phyloP scores from a whole-genome alignment of 2,329 filamentous ascomycete genomes.

The Epichloe gansuensis region DNA sequence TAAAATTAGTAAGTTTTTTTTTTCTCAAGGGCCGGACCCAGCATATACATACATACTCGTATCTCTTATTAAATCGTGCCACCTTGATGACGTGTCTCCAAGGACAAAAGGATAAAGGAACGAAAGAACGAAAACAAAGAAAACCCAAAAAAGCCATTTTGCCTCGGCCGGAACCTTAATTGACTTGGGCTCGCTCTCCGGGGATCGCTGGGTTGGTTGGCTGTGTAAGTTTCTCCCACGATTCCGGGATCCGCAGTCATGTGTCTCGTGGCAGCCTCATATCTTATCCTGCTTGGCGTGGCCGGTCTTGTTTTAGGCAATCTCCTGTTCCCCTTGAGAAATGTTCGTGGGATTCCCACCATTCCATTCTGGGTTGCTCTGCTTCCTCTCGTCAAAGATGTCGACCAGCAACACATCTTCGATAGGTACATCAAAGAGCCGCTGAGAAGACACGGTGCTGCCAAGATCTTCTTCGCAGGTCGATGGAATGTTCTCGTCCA shows the following conservation, averaged over 20 bases:
- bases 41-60: background rate
- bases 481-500: conserved; percentile 36
- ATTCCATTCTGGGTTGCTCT: conserved; percentile 32
- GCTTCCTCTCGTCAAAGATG: conserved; percentile 27
- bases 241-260: background rate
- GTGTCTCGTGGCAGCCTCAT: background rate
- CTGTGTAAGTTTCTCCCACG: background rate
- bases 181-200: background rate
- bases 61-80: background rate
- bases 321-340: conserved; percentile 14
- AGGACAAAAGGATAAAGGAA: background rate
- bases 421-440: conserved; percentile 25
- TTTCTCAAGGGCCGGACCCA: background rate
- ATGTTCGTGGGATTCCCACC: conserved; percentile 26
- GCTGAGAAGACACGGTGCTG: conserved; percentile 28
- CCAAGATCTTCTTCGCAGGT: conserved; percentile 35
- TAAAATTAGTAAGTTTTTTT: background rate
- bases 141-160: too few species aligned
- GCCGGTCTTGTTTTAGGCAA: background rate
- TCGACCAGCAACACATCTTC: conserved; percentile 31
- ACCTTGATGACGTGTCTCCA: background rate
- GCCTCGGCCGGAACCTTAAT: background rate
- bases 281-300: background rate
- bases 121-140: background rate
- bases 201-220: background rate